Percentiles rank a stretch among this genome's conserved stretches.
phyloP scores from a whole-genome alignment of 306 rosid species.

The Acacia crassicarpa region DNA sequence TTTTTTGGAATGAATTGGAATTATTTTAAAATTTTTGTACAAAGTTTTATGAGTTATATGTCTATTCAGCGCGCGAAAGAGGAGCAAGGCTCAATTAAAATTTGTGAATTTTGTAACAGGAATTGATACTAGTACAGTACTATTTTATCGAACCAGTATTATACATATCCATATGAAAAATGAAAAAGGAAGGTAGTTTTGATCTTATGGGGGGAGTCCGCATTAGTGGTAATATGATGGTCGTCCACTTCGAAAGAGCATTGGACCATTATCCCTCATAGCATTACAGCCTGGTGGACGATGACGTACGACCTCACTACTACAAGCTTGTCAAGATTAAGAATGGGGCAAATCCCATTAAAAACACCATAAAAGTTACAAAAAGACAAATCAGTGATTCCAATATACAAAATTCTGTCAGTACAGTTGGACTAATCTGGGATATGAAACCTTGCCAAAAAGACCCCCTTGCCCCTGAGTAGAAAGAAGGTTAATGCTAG shows the following conservation, averaged over 20 bases:
- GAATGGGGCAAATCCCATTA: not conserved
- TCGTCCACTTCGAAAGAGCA: not conserved
- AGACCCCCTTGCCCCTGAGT: too few relatives aligned
- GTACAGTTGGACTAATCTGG: too few relatives aligned
- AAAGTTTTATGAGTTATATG: not conserved
- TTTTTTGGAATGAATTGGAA: too few relatives aligned
- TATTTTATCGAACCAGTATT: not conserved
- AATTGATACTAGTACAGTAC: too few relatives aligned
- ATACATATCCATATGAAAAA: not conserved
- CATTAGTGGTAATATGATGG: not conserved
- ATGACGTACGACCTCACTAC: not conserved
- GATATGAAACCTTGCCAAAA: too few relatives aligned
- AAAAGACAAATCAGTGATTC: too few relatives aligned
- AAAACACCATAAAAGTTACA: too few relatives aligned
- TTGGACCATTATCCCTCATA: not conserved
- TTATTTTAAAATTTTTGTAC: not conserved
- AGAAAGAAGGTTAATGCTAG: too few relatives aligned
- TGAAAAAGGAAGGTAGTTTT: not conserved
- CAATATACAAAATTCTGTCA: too few relatives aligned
- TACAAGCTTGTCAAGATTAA: not conserved
- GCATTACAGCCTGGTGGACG: not conserved
- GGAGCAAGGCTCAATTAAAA: not conserved
- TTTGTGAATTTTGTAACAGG: not conserved
- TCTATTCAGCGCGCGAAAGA: not conserved
- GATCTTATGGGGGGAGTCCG: not conserved